Evolutionary conservation across 495 filamentous ascomycete genomes (phyloP).

Genomic region (Penicillium maclennaniae): DNA sequence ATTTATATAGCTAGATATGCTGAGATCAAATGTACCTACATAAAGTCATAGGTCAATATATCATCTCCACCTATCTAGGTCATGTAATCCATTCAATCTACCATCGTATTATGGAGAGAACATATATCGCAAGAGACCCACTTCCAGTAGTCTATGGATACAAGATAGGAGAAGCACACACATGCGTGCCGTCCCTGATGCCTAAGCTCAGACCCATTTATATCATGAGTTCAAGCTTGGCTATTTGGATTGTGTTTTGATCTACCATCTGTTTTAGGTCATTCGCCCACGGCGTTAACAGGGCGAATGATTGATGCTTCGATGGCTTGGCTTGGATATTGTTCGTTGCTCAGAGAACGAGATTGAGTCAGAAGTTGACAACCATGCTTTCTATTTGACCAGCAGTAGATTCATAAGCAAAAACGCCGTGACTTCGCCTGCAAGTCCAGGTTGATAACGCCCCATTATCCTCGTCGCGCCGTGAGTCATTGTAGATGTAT

Average conservation of each 20-base stretch:
- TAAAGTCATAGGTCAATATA: too few relatives aligned
- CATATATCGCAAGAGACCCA: background rate
- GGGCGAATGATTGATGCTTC: slow-evolving; percentile 57
- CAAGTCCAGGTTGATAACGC: slow-evolving; percentile 10
- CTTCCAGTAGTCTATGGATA: background rate
- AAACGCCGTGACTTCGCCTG: background rate
- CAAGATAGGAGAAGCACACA: background rate
- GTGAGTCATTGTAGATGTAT: slow-evolving; percentile 10
- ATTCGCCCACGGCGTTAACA: slow-evolving; percentile 53
- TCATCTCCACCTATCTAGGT: background rate
- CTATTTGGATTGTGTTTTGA: slow-evolving; percentile 10
- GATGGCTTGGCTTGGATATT: slow-evolving; percentile 23
- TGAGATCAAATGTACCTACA: too few relatives aligned
- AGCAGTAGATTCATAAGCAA: background rate
- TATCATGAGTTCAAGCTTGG: background rate
- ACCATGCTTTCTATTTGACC: background rate
- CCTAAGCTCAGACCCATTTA: background rate
- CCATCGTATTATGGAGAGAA: background rate
- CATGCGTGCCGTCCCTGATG: slow-evolving; percentile 2
- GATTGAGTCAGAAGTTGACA: background rate
- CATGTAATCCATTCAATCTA: background rate
- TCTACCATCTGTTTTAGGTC: slow-evolving; percentile 82
- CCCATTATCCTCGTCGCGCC: slow-evolving; percentile 15
- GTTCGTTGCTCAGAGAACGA: background rate
- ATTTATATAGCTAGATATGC: too few relatives aligned